Percentiles rank a stretch among this genome's conserved stretches.
These are phyloP conservation scores for Jaminaea rosea DNA, from an alignment of 1,284 basidiomycete genomes.

Conservation along the genomic window DNA sequence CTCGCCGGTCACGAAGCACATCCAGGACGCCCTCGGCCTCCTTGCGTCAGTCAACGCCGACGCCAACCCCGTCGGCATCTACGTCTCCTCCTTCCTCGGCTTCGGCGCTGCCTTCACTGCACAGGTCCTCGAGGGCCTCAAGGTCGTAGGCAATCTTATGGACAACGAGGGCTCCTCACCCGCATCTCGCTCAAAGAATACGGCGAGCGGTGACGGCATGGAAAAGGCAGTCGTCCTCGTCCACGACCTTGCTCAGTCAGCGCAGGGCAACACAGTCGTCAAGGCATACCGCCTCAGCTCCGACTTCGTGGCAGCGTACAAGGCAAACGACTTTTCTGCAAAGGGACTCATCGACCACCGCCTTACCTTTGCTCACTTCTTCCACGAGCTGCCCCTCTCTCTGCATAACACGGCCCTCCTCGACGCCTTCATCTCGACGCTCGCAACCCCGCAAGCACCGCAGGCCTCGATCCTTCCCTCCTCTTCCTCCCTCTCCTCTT, in stretches of 20 bases:
- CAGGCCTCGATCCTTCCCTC: slow-evolving; percentile 39
- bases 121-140: slow-evolving; percentile 71
- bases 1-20: slow-evolving; percentile 54
- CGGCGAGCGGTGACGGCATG: neutral
- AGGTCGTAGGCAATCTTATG: slow-evolving; percentile 36
- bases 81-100: slow-evolving; percentile 80
- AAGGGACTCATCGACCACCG: slow-evolving; percentile 67
- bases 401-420: slow-evolving; percentile 79
- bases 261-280: slow-evolving; percentile 77
- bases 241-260: slow-evolving; percentile 48
- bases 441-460: slow-evolving; percentile 52
- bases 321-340: slow-evolving; percentile 76
- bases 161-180: slow-evolving; percentile 42
- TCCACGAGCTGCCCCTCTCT: slow-evolving; percentile 80
- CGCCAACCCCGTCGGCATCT: slow-evolving; percentile 91
- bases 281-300: slow-evolving; percentile 80
- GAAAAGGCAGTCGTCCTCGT: slow-evolving; percentile 42
- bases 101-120: slow-evolving; percentile 53
- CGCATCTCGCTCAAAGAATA: too few relatives aligned
- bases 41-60: slow-evolving; percentile 86
- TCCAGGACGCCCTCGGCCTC: slow-evolving; percentile 58
- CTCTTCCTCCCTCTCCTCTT: slow-evolving; percentile 18
- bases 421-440: slow-evolving; percentile 69
- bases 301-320: slow-evolving; percentile 76
- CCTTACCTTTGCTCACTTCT: slow-evolving; percentile 78